Conservation (phyloP, 345 rosid species). For the Cardamine occulta region DNA sequence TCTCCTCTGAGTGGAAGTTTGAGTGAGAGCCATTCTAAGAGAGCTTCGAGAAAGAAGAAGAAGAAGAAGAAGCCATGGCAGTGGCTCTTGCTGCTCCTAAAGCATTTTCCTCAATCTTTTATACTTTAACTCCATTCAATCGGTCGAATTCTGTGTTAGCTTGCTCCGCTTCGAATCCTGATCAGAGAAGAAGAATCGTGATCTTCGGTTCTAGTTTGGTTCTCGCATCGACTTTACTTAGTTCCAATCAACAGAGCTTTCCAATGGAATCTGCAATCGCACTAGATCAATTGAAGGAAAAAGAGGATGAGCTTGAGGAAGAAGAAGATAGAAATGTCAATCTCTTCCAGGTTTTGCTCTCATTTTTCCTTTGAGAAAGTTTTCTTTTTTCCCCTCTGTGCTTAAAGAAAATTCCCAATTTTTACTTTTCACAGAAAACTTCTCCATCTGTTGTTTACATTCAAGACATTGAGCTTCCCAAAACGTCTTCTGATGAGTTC, state of each 20-base stretch:
- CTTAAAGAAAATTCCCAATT: not conserved
- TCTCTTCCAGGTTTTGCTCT: constrained; percentile 69
- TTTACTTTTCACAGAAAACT: constrained; percentile 50
- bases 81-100: constrained; percentile 29
- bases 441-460: constrained; percentile 80
- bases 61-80: constrained; percentile 30
- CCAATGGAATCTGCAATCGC: constrained; percentile 54
- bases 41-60: constrained; percentile 9
- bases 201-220: constrained; percentile 50
- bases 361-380: not conserved
- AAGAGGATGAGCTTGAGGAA: constrained; percentile 58
- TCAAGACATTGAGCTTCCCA: constrained; percentile 67
- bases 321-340: constrained; percentile 73
- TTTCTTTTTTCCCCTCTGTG: not conserved
- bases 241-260: constrained; percentile 1
- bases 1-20: constrained; percentile 24
- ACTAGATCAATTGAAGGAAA: constrained; percentile 26
- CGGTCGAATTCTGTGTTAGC: constrained; percentile 25
- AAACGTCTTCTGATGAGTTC: constrained; percentile 43
- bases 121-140: constrained; percentile 6
- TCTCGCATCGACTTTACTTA: constrained; percentile 45
- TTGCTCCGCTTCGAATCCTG: constrained; percentile 39
- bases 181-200: constrained; percentile 50
- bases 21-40: constrained; percentile 17
- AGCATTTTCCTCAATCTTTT: constrained; percentile 15